Base-by-base conservation (phyloP, 768 basidiomycete species). In the Boletus tomentosulus region DNA sequence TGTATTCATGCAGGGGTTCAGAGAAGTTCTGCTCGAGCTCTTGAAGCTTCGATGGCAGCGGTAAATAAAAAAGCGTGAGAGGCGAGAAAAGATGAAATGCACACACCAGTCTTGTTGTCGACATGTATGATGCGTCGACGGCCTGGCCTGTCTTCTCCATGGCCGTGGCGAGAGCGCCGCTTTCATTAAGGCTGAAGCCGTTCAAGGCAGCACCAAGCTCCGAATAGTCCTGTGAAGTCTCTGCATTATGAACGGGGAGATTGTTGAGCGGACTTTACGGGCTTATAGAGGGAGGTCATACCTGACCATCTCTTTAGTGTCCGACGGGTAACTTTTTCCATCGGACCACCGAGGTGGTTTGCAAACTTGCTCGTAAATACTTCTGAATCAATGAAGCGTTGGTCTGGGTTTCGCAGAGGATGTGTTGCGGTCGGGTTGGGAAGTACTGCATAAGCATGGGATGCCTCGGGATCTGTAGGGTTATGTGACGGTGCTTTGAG, bases 121-220 rank as follows among this genome's bases (percentile, higher is more conserved):
- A 89, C 72, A 98, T 83, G 69, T 93, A 98, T 10, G 92, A 96
- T 3, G 88, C 80, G 71, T 99, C 97, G 43, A 93, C 83, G 15
- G 97, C 97, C 70, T 98, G 96, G 1, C 97, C 97, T 1, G 94
- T 94, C 74, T 92, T 95, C 76, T 99, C 97, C 57, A 98, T 83
- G 9, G 96, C 90, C 53, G 79, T 71, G n/a, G 91, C 83, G 22
- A 96, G 73, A 34, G 77, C 73, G 2, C 83, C 84, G 31, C 70
- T 77, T 76, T 97, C 92, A 61, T 90, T 95, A 57, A 97, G 74
- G 67, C 93, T 93, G 67, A 92, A 97, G 1, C 91, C 94, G 66
- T 98, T 98, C 61, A 96, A 75, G 12, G 88, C 84, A 19, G 92
- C 95, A 34, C 95, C 95, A 3, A 98, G 80, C 59, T 98, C 95